Evolutionary conservation across 148 eudicot genomes (phyloP), one percentile per base, ranked within the genome.

Genomic region (Suaeda aralocaspica): DNA sequence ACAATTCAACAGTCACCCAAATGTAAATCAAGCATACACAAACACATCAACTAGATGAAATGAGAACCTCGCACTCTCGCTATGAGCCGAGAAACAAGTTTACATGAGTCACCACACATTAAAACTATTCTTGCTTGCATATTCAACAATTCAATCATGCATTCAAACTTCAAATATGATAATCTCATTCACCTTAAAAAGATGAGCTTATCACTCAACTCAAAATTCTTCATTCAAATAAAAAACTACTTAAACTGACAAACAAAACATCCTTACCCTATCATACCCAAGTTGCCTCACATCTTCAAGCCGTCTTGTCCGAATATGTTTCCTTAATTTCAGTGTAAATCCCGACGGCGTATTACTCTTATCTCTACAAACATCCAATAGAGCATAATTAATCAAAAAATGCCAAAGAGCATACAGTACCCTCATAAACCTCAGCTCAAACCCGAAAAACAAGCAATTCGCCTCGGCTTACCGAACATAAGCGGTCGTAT

Each of bases 221-320:
- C n/a, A n/a, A n/a, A n/a, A n/a, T n/a, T n/a, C n/a, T n/a, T n/a
- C n/a, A n/a, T n/a, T n/a, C n/a, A 36, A 36, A 36, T 3, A 36
- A 36, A 36, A 33, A 5, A 31, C 39, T n/a, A n/a, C n/a, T n/a
- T 26, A 56, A 60, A 59, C 39, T 18, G 60, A 63, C 42, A 33
- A 62, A 59, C 31, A 68, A 72, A 66, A 45, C 5, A 48, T 18
- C 56, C 59, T 51, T 79, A 94, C 98, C 91, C 98, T 82, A 67
- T 94, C 98, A 70, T 94, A 94, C 60, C 98, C 98, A 76, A 94
- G 96, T 77, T 94, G 98, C 53, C 98, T 87, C 64, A 94, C 98
- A 45, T 94, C 96, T 81, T 91, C 98, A 31, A 94, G 97, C 83
- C 97, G 86, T 71, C 88, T 87, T n/a, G 96, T 91, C 57, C 98